These are phyloP conservation scores for Chenopodium album DNA, from an alignment of 148 eudicot genomes.

Conservation along the genomic window DNA sequence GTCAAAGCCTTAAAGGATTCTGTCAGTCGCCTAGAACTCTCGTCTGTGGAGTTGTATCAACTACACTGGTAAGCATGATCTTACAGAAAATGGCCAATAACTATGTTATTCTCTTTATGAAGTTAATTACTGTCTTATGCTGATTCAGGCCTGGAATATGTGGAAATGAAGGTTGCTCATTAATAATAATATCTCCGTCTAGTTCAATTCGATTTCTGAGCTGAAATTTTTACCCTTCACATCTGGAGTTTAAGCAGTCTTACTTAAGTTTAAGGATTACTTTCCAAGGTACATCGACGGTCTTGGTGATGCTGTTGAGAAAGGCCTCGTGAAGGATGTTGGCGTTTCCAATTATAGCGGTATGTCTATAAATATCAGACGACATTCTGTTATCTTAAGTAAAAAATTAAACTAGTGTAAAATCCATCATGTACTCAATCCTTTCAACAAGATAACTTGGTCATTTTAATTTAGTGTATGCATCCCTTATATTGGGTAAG, in stretches of 20 bases:
- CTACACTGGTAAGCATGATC: conserved; percentile 79
- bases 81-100: not conserved
- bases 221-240: conserved; percentile 7
- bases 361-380: conserved; percentile 27
- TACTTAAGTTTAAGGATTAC: not conserved
- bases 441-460: not conserved
- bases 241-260: conserved; percentile 12
- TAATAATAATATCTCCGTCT: conserved; percentile 17
- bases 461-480: not conserved
- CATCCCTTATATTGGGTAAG: not conserved
- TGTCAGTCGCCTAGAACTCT: conserved; percentile 63
- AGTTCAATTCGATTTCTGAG: conserved; percentile 20
- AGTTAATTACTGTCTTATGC: conserved; percentile 26
- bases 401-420: not conserved
- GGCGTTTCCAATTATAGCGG: conserved; percentile 96
- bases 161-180: conserved; percentile 92
- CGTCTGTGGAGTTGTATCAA: conserved; percentile 94
- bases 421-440: not conserved
- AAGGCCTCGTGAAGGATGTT: conserved; percentile 94
- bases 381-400: not conserved
- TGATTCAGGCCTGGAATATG: conserved; percentile 93
- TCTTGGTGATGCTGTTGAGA: conserved; percentile 93
- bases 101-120: conserved; percentile 1
- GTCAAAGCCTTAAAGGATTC: conserved; percentile 83
- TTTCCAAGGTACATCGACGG: conserved; percentile 90